Evolutionary conservation across 2,329 filamentous ascomycete genomes (phyloP).

Genomic region (Trichophyton mentagrophytes): DNA sequence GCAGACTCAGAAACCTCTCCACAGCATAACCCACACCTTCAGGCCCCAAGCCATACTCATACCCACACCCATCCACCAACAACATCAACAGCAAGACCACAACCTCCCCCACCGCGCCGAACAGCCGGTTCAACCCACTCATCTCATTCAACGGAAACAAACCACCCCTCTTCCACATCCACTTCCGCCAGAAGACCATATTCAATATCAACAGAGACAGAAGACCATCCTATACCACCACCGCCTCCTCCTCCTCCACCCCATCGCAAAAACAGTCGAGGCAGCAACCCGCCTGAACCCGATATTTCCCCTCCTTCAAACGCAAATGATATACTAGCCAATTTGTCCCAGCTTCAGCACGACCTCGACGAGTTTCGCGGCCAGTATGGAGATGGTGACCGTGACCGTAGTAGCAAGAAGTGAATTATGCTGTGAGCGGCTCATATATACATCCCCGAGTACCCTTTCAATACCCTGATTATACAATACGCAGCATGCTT

Average conservation of each 20-base stretch:
- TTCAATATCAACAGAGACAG: not conserved
- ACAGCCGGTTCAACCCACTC: not conserved
- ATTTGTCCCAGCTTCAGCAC: slow-evolving; percentile 57
- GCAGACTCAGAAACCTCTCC: slow-evolving; percentile 1
- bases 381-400: slow-evolving; percentile 17
- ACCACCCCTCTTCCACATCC: not conserved
- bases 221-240: not conserved
- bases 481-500: not conserved
- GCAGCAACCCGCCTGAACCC: not conserved
- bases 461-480: not conserved
- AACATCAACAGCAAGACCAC: not conserved
- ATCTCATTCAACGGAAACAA: not conserved
- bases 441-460: not conserved
- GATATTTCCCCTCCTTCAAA: slow-evolving; percentile 26
- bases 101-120: slow-evolving; percentile 7
- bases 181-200: not conserved
- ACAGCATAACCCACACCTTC: slow-evolving; percentile 14
- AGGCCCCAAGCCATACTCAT: slow-evolving; percentile 2
- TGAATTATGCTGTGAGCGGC: not conserved
- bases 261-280: not conserved
- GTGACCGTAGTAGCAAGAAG: not conserved
- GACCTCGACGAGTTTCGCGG: slow-evolving; percentile 54
- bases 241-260: not conserved
- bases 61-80: not conserved
- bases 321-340: slow-evolving; percentile 53